These are phyloP conservation scores for Alternaria angustiovoidea DNA, from an alignment of 2,329 filamentous ascomycete genomes.

Conservation along the genomic window DNA sequence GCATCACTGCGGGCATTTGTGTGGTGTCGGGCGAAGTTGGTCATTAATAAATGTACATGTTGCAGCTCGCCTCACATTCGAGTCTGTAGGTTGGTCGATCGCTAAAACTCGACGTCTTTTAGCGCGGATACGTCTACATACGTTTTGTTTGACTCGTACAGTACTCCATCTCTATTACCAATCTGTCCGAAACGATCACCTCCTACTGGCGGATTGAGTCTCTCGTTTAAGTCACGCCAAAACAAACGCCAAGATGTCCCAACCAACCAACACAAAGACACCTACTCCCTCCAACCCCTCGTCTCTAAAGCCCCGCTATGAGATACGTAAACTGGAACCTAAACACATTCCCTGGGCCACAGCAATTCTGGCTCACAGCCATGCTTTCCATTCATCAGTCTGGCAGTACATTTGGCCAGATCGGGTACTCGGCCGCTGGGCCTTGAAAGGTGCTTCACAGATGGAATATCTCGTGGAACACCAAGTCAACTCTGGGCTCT, in stretches of 20 bases:
- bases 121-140: neutral
- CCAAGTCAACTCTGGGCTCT: constrained; percentile 46
- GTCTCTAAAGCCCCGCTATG: constrained; percentile 39
- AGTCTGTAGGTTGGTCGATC: neutral
- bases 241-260: constrained; percentile 2
- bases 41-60: neutral
- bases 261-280: constrained; percentile 1
- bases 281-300: constrained; percentile 34
- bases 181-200: too few relatives aligned
- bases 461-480: constrained; percentile 43
- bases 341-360: constrained; percentile 39
- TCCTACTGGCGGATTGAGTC: neutral
- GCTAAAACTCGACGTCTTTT: neutral
- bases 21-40: neutral
- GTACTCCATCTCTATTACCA: neutral
- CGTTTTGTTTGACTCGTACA: neutral
- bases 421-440: constrained; percentile 22
- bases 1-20: neutral
- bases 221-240: neutral
- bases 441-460: constrained; percentile 13
- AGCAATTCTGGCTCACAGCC: constrained; percentile 44
- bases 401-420: constrained; percentile 40
- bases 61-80: neutral
- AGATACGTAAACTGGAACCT: constrained; percentile 40
- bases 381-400: constrained; percentile 41